Conservation (phyloP, 176 grass and related monocot genomes). For the Carex pumila region DNA sequence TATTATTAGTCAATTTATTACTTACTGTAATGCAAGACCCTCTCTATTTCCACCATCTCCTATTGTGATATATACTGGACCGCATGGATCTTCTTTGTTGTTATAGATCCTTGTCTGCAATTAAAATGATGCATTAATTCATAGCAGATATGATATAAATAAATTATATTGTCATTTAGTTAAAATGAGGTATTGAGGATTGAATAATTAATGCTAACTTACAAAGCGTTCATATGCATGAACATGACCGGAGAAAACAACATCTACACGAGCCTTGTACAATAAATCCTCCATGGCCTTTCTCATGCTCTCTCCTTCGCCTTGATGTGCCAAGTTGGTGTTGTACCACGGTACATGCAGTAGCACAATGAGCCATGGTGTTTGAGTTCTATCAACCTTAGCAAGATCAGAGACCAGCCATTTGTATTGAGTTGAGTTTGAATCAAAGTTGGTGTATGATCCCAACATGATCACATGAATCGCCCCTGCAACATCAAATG, state of each 20-base stretch:
- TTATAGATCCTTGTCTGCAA: slow-evolving; percentile 62
- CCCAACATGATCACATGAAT: slow-evolving; percentile 82
- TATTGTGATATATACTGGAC: slow-evolving; percentile 80
- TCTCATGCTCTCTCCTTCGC: slow-evolving; percentile 80
- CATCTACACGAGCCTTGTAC: slow-evolving; percentile 54
- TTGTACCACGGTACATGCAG: slow-evolving; percentile 91
- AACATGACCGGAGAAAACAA: slow-evolving; percentile 83
- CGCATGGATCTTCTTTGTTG: slow-evolving; percentile 48
- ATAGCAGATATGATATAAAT: background rate
- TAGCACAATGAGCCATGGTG: slow-evolving; percentile 63
- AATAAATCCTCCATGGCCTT: slow-evolving; percentile 63
- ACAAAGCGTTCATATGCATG: slow-evolving; percentile 94
- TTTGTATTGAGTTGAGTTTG: slow-evolving; percentile 51
- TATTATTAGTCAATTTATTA: background rate
- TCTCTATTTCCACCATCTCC: slow-evolving; percentile 95
- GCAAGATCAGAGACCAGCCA: slow-evolving; percentile 74
- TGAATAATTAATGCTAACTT: slow-evolving; percentile 23
- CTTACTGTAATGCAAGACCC: slow-evolving; percentile 92
- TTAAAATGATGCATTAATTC: background rate
- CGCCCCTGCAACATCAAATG: slow-evolving; percentile 54
- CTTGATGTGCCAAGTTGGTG: slow-evolving; percentile 71
- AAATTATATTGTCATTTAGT: background rate
- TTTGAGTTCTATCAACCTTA: slow-evolving; percentile 45
- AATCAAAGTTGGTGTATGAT: slow-evolving; percentile 47
- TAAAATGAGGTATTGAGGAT: background rate